Conservation (phyloP, 345 rosid species). For the Barbarea vulgaris region DNA sequence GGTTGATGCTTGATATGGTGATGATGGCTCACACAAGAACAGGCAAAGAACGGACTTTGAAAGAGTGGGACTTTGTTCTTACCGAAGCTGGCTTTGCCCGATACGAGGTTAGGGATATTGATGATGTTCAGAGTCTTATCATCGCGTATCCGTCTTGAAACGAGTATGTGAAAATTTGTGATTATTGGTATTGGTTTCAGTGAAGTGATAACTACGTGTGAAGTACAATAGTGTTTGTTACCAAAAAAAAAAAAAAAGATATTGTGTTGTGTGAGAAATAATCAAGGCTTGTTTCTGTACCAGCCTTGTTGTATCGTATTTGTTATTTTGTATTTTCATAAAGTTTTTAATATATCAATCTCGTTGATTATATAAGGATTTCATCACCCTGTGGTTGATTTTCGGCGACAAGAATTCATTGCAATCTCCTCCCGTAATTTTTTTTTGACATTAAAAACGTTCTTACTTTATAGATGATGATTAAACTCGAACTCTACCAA, state of each 20-base stretch:
- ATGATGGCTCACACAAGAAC: constrained; percentile 69
- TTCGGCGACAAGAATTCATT: too few species aligned
- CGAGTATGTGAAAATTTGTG: background rate
- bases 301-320: background rate
- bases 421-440: too few species aligned
- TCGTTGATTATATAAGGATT: background rate
- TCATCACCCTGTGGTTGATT: too few species aligned
- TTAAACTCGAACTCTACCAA: too few species aligned
- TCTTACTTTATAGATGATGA: too few species aligned
- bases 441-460: too few species aligned
- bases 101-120: constrained; percentile 45
- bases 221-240: too few species aligned
- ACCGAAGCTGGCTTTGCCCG: constrained; percentile 57
- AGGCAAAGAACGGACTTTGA: constrained; percentile 66
- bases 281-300: background rate
- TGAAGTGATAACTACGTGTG: background rate
- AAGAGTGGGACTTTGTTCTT: constrained; percentile 70
- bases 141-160: constrained; percentile 48
- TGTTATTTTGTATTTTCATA: background rate
- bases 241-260: too few species aligned
- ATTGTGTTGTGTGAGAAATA: constrained; percentile 4
- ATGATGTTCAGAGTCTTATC: constrained; percentile 51
- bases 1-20: constrained; percentile 67
- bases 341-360: background rate
- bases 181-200: background rate